Evolutionary conservation across 352 stramenopile genomes (phyloP).

Genomic region (Pythium phragmitis): DNA sequence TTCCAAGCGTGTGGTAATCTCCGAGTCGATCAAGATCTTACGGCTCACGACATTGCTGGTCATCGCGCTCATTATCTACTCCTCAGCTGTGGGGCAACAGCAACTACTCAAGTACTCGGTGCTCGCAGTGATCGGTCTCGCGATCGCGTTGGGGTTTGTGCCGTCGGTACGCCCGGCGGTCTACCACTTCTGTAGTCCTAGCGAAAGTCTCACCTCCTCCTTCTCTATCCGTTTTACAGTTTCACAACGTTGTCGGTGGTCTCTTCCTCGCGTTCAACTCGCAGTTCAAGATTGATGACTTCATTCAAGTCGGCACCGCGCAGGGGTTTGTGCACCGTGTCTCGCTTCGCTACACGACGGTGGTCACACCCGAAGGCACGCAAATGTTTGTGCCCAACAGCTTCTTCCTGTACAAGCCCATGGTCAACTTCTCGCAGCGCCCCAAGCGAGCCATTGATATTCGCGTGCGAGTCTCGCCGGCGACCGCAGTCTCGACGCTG

Average conservation of each 20-base stretch:
- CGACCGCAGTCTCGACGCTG: slow-evolving; percentile 60
- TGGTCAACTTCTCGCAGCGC: slow-evolving; percentile 87
- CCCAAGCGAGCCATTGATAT: slow-evolving; percentile 84
- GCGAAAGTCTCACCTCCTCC: not conserved
- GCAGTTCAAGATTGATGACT: slow-evolving; percentile 88
- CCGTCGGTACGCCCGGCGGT: slow-evolving; percentile 40
- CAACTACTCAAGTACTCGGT: slow-evolving; percentile 82
- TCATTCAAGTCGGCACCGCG: slow-evolving; percentile 74
- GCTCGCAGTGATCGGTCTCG: slow-evolving; percentile 76
- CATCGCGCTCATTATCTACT: slow-evolving; percentile 86
- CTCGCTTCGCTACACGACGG: slow-evolving; percentile 80
- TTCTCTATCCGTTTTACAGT: slow-evolving; percentile 26
- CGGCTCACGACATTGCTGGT: slow-evolving; percentile 74
- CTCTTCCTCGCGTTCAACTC: slow-evolving; percentile 89
- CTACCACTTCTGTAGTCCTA: too few species aligned
- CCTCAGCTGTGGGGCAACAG: slow-evolving; percentile 68
- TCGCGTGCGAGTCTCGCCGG: slow-evolving; percentile 52
- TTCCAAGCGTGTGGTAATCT: slow-evolving; percentile 89
- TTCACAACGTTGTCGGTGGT: slow-evolving; percentile 85
- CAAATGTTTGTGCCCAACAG: slow-evolving; percentile 85
- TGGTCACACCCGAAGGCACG: slow-evolving; percentile 79
- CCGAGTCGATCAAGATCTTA: slow-evolving; percentile 88
- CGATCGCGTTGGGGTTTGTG: slow-evolving; percentile 84
- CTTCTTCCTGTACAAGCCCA: slow-evolving; percentile 90
- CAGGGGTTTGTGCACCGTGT: slow-evolving; percentile 83